Evolutionary conservation across 495 filamentous ascomycete genomes (phyloP), one percentile per base, ranked within the genome.

Genomic region (Penicillium psychrofluorescens): DNA sequence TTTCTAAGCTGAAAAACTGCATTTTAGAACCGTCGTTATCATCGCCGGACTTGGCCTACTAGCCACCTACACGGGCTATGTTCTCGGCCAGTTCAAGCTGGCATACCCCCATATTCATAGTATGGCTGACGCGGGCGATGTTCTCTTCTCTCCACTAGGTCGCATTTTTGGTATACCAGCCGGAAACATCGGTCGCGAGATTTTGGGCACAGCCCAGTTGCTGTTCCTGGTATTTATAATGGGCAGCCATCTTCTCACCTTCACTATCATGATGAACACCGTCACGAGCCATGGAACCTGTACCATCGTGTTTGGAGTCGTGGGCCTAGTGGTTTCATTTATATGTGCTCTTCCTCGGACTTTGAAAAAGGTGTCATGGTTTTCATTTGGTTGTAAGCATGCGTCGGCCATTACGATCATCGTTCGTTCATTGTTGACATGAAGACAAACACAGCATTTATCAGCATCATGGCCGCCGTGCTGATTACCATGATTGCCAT

Each of bases 171-270:
- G n/a, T n/a, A n/a, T n/a, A n/a, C n/a, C n/a, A n/a, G 68, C 76
- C 56, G 85, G 84, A 4, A 0, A 78, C n/a, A n/a, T n/a, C n/a
- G n/a, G n/a, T n/a, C n/a, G 80, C 36, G 77, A 83, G 46, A 45
- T 90, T 14, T 69, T 83, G 45, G 79, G 78, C 7, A 59, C 64
- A 34, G 80, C 77, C 48, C 83, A 85, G 49, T 61, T 78, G 8
- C 47, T 86, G 37, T 81, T 87, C 59, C 74, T 87, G 30, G 59
- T 84, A 31, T 88, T 90, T 66, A 79, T 85, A 44, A 81, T 85
- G 65, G 85, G 75, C 13, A 83, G 80, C 11, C 86, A 90, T 51
- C 71, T 88, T 0, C 73, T 82, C 49, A 81, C 88, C 52, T 65
- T 86, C 36, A 64, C 68, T 31, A 83, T 87, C 29, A 82, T 88